Evolutionary conservation across 2,329 filamentous ascomycete genomes (phyloP), one percentile per base, ranked within the genome.

Genomic region (Penicillium palitans): DNA sequence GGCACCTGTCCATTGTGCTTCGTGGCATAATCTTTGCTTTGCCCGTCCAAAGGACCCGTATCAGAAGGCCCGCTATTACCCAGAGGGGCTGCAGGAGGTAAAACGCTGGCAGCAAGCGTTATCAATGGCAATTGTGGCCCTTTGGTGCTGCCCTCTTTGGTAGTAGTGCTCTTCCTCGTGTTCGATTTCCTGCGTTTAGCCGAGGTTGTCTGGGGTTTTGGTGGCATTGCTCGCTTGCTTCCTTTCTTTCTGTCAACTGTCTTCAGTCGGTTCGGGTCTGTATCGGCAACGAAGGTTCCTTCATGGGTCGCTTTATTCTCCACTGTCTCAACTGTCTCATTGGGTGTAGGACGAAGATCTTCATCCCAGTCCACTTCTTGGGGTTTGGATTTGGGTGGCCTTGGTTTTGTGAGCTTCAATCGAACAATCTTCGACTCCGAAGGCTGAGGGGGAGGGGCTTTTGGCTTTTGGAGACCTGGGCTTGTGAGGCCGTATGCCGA

Each of bases 351-450:
- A 15, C 69, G 65, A 39, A 72, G 59, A 31, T 70, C 69, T 61
- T 74, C 69, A 47, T 70, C 68, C 71, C 69, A 72, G 49, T 73
- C 68, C 15, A 73, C 65, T 17, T 61, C 54, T 41, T 65, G 64
- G 6, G 57, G 50, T 13, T 57, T 55, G 5, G 59, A 33, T 41
- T 52, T 65, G 52, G 68, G 62, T 10, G 51, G 58, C 17, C 68
- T 68, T 35, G 54, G 66, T 13, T 55, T 60, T 5, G 59, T 53
- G 15, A 57, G 59, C 21, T 57, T 65, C 15, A 52, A 45, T 35
- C 58, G 52, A 31, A 61, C 50, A 12, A 61, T 61, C 25, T 67
- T 57, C 24, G 55, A 48, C 21, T 33, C 35, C 6, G 39, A 27
- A 15, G 27, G 19, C 10, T 27, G 49, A 19, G 42, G 10, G 24